Evolutionary conservation across 768 basidiomycete species (phyloP).

Genomic region (Mycena sanguinolenta): DNA sequence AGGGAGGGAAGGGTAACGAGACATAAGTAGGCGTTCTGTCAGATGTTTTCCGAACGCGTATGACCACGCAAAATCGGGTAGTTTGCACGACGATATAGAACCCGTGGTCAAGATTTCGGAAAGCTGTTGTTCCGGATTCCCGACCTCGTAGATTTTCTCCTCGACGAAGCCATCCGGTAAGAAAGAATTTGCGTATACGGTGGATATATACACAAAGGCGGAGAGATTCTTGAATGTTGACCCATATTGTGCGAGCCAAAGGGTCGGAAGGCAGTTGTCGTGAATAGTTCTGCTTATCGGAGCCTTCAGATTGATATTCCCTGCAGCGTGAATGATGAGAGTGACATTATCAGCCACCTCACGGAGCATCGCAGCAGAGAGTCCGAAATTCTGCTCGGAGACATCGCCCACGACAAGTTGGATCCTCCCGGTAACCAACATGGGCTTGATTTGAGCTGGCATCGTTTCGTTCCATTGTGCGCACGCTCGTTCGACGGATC

Average conservation of each 20-base stretch:
- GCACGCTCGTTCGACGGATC: background rate
- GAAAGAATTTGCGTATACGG: constrained; percentile 7
- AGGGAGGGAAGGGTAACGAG: background rate
- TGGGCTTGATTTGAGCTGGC: background rate
- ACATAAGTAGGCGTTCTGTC: constrained; percentile 17
- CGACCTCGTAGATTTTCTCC: constrained; percentile 15
- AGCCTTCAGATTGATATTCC: constrained; percentile 2
- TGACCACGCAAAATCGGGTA: background rate
- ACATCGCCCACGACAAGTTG: constrained; percentile 20
- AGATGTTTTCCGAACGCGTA: constrained; percentile 14
- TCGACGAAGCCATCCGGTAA: constrained; percentile 9
- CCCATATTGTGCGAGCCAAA: background rate
- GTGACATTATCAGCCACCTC: constrained; percentile 12
- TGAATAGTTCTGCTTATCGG: background rate
- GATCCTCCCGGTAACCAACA: constrained; percentile 2
- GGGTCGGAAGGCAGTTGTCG: constrained; percentile 17
- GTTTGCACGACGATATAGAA: background rate
- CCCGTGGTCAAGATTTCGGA: constrained; percentile 11
- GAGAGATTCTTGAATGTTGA: constrained; percentile 8
- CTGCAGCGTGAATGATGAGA: constrained; percentile 15
- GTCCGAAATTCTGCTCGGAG: background rate
- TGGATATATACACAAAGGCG: constrained; percentile 8
- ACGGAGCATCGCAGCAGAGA: background rate
- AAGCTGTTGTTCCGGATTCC: constrained; percentile 8
- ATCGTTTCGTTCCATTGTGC: background rate